Conservation (phyloP, 2,329 filamentous ascomycete genomes). For the Trichoderma cornu-damae region DNA sequence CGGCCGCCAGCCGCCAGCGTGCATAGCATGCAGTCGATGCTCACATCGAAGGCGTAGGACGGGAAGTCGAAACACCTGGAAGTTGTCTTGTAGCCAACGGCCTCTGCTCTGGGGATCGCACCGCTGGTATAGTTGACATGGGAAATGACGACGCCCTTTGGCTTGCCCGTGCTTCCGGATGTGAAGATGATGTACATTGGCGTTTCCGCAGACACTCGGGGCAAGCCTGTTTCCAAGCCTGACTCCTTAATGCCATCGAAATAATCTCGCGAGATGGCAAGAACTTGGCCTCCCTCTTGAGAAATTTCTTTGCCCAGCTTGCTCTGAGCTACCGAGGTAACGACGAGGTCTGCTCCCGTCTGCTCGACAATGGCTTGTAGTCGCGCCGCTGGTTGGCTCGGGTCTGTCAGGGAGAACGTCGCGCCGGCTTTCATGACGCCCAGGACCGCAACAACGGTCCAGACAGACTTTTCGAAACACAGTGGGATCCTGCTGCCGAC, state of each 20-base stretch:
- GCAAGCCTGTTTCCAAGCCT: slow-evolving; percentile 25
- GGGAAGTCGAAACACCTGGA: slow-evolving; percentile 46
- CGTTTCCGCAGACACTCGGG: slow-evolving; percentile 38
- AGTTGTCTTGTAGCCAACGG: slow-evolving; percentile 38
- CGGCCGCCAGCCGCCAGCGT: slow-evolving; percentile 47
- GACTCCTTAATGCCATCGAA: slow-evolving; percentile 21
- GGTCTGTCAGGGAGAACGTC: slow-evolving; percentile 44
- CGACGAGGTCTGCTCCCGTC: slow-evolving; percentile 35
- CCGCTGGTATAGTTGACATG: slow-evolving; percentile 45
- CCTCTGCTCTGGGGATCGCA: slow-evolving; percentile 38
- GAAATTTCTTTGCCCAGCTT: slow-evolving; percentile 36
- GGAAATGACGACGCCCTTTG: slow-evolving; percentile 55
- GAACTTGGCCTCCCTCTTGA: slow-evolving; percentile 27
- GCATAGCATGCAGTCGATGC: slow-evolving; percentile 51
- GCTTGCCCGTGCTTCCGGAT: slow-evolving; percentile 59
- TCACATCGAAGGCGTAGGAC: slow-evolving; percentile 52
- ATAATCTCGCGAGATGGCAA: slow-evolving; percentile 32
- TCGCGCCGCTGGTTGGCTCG: slow-evolving; percentile 42
- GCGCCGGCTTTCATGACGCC: slow-evolving; percentile 47
- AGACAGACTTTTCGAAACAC: slow-evolving; percentile 47
- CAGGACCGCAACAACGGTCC: slow-evolving; percentile 42
- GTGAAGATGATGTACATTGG: slow-evolving; percentile 58
- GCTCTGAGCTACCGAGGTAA: slow-evolving; percentile 39
- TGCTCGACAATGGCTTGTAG: slow-evolving; percentile 43
- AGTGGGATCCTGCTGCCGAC: slow-evolving; percentile 43